Conservation (phyloP, 139 green algal genomes). For the Chlamydomonas eustigma region DNA sequence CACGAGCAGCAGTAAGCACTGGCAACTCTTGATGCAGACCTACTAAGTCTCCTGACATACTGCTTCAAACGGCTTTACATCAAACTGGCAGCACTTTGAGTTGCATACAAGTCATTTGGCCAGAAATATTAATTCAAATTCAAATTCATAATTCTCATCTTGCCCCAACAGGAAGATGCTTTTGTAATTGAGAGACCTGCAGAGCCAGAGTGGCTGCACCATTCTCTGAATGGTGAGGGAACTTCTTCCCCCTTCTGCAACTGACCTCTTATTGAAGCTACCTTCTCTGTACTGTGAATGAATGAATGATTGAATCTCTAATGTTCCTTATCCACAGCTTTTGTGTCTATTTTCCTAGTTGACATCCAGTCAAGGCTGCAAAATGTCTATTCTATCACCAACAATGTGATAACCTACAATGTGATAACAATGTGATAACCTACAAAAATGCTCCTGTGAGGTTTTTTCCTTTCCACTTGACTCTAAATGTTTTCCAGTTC, state of each 20-base stretch:
- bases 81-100: neutral
- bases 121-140: neutral
- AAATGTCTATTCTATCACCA: no score
- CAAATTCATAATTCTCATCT: no score
- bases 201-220: slow-evolving; percentile 8
- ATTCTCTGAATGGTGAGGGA: neutral
- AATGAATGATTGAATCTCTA: neutral
- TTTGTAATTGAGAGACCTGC: slow-evolving; percentile 3
- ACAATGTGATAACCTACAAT: neutral
- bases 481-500: neutral
- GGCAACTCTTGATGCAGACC: neutral
- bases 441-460: no score
- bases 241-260: neutral
- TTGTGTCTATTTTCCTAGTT: no score
- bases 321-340: neutral
- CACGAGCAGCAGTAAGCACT: slow-evolving; percentile 21
- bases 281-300: neutral
- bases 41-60: neutral
- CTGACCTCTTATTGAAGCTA: neutral
- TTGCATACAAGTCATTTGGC: neutral
- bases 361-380: no score
- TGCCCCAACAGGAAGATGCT: neutral
- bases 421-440: neutral
- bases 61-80: neutral
- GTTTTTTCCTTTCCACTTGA: neutral